Percentiles rank a stretch among this genome's conserved stretches.
Conservation (phyloP, 306 rosid genomes). For the Nissolia schottii region DNA sequence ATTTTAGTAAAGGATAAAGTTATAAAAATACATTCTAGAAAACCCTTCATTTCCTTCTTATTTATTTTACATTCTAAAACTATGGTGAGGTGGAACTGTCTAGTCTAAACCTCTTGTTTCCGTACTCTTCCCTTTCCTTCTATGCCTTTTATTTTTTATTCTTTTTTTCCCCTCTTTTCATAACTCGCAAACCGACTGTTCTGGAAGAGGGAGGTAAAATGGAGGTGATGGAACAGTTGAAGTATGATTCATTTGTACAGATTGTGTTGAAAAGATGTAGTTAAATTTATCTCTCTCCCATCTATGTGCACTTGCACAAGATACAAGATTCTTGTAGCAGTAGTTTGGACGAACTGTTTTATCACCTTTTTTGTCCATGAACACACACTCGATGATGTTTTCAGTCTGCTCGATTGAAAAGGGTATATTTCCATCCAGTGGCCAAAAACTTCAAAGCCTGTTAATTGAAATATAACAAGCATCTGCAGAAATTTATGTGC, state of each 20-base stretch:
- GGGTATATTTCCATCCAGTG: background rate
- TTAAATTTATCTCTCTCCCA: background rate
- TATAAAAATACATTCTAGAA: no score
- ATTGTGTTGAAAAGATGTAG: background rate
- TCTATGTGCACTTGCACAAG: background rate
- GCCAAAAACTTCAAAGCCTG: background rate
- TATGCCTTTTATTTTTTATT: no score
- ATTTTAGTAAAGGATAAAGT: no score
- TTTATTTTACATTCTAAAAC: no score
- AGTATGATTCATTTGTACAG: background rate
- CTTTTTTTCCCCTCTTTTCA: no score
- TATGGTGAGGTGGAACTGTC: no score
- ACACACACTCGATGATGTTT: background rate
- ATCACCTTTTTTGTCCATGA: constrained; percentile 1
- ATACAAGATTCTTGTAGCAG: background rate
- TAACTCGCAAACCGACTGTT: no score
- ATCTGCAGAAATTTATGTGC: background rate
- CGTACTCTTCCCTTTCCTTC: no score
- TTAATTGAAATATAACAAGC: background rate
- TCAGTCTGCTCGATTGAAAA: background rate
- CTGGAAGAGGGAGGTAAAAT: background rate
- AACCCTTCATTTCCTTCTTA: no score
- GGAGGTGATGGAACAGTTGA: background rate
- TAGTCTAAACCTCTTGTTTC: no score
- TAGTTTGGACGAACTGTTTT: background rate